Base-by-base conservation (phyloP, 495 filamentous ascomycete genomes). In the Penicillium canescens region DNA sequence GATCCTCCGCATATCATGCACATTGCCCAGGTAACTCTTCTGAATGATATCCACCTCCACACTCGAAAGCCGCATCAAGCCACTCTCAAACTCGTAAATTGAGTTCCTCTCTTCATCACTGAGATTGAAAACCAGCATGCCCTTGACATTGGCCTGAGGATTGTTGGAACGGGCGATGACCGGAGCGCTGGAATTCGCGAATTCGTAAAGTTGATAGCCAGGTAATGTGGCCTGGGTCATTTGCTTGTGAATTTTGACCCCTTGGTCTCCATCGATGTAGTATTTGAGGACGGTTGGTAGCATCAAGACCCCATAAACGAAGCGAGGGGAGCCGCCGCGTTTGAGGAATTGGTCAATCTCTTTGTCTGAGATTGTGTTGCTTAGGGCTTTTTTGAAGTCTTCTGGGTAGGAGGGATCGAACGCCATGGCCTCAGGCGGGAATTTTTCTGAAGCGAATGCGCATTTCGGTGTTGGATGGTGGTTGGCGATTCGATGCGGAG, bases 241-340 rank as follows among this genome's bases (percentile, higher is more conserved):
- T 43, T 46, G 42, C 14, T 44, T 24, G 7, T 51, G 35, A 43
- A 71, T 56, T 12, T 47, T 10, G 28, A 18, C 23, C 20, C 28
- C 6, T 45, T 65, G 63, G 13, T 52, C 51, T 6, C 50, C 18
- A 34, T 55, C 54, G 44, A 62, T 47, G 35, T 54, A 49, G 33
- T 65, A 63, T 36, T 66, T 68, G 12, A 71, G 51, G 8, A 61
- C 60, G 7, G 65, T 66, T 4, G 68, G 68, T 13, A 71, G 61
- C 65, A 66, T 68, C 6, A 66, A 40, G 0, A 46, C 48, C 8
- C 61, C 68, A 38, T 65, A 67, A 35, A 69, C 54, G 53, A 69
- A 69, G 14, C 60, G 52, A 11, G 63, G 60, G 5, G 56, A 43
- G 31, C 55, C 54, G 38, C 51, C 51, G 13, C 56, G 55, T 48